These are phyloP conservation scores for Endothia cerciana DNA, from an alignment of 2,329 filamentous ascomycete genomes.

Conservation along the genomic window DNA sequence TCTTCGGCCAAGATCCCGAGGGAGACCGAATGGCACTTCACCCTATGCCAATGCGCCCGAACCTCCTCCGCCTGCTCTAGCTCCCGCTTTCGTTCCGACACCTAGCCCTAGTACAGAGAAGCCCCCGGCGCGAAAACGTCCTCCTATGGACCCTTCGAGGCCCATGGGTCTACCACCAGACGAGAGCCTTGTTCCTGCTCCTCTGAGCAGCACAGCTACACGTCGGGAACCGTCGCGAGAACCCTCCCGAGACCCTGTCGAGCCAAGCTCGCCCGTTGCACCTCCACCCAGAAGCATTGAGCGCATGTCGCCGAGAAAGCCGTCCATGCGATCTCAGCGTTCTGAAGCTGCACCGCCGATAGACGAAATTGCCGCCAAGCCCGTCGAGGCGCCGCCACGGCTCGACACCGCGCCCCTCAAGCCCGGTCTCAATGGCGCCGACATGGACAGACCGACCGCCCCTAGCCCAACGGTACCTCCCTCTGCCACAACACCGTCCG, in stretches of 20 bases:
- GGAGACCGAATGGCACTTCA: constrained; percentile 43
- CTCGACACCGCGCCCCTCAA: constrained; percentile 23
- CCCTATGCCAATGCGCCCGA: constrained; percentile 35
- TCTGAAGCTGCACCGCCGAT: constrained; percentile 39
- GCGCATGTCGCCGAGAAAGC: constrained; percentile 52
- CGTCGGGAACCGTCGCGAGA: constrained; percentile 40
- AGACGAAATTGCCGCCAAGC: constrained; percentile 39
- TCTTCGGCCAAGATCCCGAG: constrained; percentile 55
- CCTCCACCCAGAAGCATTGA: constrained; percentile 57
- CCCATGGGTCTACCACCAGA: constrained; percentile 50
- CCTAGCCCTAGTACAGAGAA: constrained; percentile 12
- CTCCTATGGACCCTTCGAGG: constrained; percentile 66
- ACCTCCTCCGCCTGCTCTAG: constrained; percentile 31
- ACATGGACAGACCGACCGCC: constrained; percentile 27
- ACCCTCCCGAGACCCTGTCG: constrained; percentile 17
- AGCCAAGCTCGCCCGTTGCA: constrained; percentile 26
- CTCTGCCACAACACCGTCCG: constrained; percentile 32
- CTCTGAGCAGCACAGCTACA: constrained; percentile 55
- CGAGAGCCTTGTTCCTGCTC: constrained; percentile 60
- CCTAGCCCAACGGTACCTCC: constrained; percentile 16
- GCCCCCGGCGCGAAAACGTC: constrained; percentile 66
- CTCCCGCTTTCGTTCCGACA: constrained; percentile 30
- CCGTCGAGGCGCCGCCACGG: constrained; percentile 18
- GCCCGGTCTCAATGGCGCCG: constrained; percentile 22
- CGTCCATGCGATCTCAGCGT: constrained; percentile 40